Base-by-base conservation (phyloP, 169 alveolate genomes). In the Eimeria sp. region DNA sequence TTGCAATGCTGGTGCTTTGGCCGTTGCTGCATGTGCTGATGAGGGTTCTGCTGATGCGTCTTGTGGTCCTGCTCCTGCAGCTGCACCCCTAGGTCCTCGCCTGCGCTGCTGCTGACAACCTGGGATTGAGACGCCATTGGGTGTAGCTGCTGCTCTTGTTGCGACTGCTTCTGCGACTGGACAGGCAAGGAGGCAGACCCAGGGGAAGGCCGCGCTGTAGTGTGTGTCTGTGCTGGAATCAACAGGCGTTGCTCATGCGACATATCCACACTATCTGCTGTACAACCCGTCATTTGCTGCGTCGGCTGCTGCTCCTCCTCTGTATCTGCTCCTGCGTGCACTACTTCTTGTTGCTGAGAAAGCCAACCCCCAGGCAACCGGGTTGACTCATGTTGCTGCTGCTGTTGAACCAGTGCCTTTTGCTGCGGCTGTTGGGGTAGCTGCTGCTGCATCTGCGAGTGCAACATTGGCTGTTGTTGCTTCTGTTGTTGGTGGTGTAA, bases 171-270 rank as follows among this genome's bases (percentile, higher is more conserved):
- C 65, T 61, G 83, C 67, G 91, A 30, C 43, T 61, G 83, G 82
- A n/a, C 83, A 9, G 22, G 61, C 72, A 87, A 0, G 63, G 67
- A 20, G 63, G 78, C 30, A 22, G 45, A 51, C 45, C 47, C 65
- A 5, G 80, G 82, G 34, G 93, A 58, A 87, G 93, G 93, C 49
- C 65, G 82, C 61, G 11, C 93, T 40, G 93, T 87, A n/a, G 27
- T 40, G 73, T 87, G 93, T 27, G 34, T 9, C 82, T 87, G 70
- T 40, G 78, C 65, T 18, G 76, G 20, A 43, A 40, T 20, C 27
- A 87, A 45, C 18, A 43, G 67, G 83, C 93, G 93, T 82, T 87
- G 83, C 82, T 40, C 67, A 25, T 63, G 91, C 10, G 22, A 30
- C 76, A 40, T 13, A 40, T 40, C 58, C 93, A 40, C 67, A 27